Conservation (phyloP, 2,329 filamentous ascomycete genomes). For the Pseudogymnoascus sp. region DNA sequence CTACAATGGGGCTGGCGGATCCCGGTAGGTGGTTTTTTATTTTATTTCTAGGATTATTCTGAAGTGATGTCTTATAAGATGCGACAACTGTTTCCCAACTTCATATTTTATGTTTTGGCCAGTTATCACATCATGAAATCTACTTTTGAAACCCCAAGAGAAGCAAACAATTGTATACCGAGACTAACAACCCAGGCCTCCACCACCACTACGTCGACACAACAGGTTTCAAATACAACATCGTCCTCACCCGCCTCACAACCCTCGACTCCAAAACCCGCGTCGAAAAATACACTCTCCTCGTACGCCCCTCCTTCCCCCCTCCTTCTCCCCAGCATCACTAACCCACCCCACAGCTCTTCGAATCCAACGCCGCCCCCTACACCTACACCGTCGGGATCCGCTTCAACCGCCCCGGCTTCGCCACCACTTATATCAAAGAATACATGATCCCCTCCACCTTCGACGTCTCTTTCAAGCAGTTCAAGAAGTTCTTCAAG, state of each 20-base stretch:
- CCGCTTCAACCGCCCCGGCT: conserved; percentile 32
- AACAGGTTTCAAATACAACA: conserved; percentile 54
- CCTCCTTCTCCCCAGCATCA: neutral
- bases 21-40: conserved; percentile 36
- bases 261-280: conserved; percentile 32
- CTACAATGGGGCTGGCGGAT: conserved; percentile 39
- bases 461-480: conserved; percentile 38
- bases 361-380: conserved; percentile 53
- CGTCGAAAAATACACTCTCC: conserved; percentile 52
- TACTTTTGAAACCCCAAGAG: neutral
- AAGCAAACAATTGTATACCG: neutral
- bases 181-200: conserved; percentile 36
- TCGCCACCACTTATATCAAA: conserved; percentile 29
- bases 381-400: conserved; percentile 53
- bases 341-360: conserved; percentile 45
- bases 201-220: conserved; percentile 58
- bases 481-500: conserved; percentile 50
- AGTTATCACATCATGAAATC: neutral
- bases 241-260: conserved; percentile 50
- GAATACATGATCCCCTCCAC: conserved; percentile 32
- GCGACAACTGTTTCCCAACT: conserved; percentile 5
- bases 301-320: conserved; percentile 37
- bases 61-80: neutral
- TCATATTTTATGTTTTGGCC: neutral
- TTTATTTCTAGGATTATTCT: neutral